Evolutionary conservation across 2,329 filamentous ascomycete species (phyloP).

Genomic region (Monilinia aucupariae): DNA sequence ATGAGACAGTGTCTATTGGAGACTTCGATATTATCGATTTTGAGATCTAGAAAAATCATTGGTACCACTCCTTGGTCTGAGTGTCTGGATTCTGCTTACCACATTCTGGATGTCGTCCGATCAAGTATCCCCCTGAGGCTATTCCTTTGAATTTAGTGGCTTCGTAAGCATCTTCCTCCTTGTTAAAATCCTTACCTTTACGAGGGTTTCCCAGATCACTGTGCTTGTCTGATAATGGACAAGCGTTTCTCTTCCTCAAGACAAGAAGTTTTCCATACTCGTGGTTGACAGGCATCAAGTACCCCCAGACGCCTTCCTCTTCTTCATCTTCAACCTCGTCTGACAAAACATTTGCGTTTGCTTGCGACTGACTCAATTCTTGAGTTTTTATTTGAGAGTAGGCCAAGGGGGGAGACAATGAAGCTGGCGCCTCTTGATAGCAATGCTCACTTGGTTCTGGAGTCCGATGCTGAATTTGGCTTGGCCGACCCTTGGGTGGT

Average conservation of each 20-base stretch:
- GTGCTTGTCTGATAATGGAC: conserved; percentile 52
- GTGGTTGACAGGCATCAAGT: conserved; percentile 75
- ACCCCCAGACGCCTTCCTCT: conserved; percentile 80
- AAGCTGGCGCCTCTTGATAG: conserved; percentile 19
- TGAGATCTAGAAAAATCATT: conserved; percentile 55
- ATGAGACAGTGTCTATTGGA: conserved; percentile 79
- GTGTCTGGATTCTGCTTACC: conserved; percentile 46
- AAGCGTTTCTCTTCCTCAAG: conserved; percentile 67
- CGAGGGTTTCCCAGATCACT: conserved; percentile 40
- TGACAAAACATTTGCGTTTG: conserved; percentile 64
- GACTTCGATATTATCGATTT: conserved; percentile 70
- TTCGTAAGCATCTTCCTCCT: conserved; percentile 58
- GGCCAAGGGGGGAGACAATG: conserved; percentile 46
- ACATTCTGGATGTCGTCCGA: conserved; percentile 90
- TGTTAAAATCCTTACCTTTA: conserved; percentile 43
- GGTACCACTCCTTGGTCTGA: conserved; percentile 36
- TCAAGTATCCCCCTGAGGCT: conserved; percentile 77
- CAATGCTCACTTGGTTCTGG: conserved; percentile 32
- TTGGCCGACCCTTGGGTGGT: conserved; percentile 56
- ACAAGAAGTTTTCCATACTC: conserved; percentile 66
- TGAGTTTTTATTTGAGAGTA: conserved; percentile 42
- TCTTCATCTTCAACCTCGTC: conserved; percentile 83
- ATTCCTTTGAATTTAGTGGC: conserved; percentile 55
- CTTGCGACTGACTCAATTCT: conserved; percentile 47
- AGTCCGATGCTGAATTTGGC: conserved; percentile 44